Percentiles rank a stretch among this genome's conserved stretches.
Evolutionary conservation across 805 yeast genomes (phyloP).

Genomic region (Vanderwaltozyma tropicalis): DNA sequence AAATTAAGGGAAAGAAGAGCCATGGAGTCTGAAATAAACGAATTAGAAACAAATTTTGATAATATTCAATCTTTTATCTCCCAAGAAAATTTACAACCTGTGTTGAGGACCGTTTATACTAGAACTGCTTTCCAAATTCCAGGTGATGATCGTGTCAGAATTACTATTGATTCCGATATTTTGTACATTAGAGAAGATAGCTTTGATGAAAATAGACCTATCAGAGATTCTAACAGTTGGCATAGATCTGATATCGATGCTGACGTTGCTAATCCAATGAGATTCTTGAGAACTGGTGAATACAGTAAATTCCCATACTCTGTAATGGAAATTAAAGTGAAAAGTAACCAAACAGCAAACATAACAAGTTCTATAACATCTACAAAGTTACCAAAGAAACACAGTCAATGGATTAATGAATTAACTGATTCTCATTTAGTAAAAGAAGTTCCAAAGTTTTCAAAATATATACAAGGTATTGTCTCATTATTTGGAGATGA

Average conservation of each 20-base stretch:
- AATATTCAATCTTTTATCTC: constrained; percentile 53
- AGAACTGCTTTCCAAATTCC: constrained; percentile 97
- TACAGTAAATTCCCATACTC: constrained; percentile 72
- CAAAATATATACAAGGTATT: constrained; percentile 88
- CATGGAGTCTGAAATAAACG: constrained; percentile 40
- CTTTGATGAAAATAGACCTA: constrained; percentile 74
- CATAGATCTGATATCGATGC: constrained; percentile 88
- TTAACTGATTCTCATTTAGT: constrained; percentile 74
- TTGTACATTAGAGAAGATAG: constrained; percentile 83
- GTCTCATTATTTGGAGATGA: constrained; percentile 84
- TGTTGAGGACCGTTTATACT: constrained; percentile 74
- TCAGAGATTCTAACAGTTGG: constrained; percentile 83
- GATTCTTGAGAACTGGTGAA: constrained; percentile 77
- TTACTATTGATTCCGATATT: constrained; percentile 83
- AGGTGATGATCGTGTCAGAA: constrained; percentile 87
- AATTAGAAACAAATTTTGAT: constrained; percentile 44
- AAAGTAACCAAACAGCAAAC: constrained; percentile 33
- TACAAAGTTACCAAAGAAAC: constrained; percentile 37
- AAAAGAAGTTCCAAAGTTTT: constrained; percentile 87
- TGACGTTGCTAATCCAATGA: constrained; percentile 54
- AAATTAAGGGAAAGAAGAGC: constrained; percentile 58
- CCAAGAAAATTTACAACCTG: constrained; percentile 67
- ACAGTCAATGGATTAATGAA: constrained; percentile 73
- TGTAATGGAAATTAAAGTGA: constrained; percentile 77
- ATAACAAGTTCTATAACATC: constrained; percentile 19